A percentile compares a stretch with the other conserved stretches of the same genome.
Conservation (phyloP, 371 early-diverging fungal species). For the Rhizopus delemar region DNA sequence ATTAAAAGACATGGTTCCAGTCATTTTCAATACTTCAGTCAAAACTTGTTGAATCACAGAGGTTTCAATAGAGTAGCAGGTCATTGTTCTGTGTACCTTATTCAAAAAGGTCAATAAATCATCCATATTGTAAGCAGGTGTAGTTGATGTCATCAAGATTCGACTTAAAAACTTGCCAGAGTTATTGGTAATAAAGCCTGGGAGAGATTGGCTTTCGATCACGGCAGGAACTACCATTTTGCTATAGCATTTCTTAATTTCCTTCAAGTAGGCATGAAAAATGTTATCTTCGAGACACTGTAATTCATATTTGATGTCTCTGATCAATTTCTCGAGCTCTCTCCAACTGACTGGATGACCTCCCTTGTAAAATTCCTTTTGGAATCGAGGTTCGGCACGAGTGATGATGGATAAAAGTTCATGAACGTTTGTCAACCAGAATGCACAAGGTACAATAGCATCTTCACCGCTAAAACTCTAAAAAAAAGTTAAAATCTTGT, state of each 20-base stretch:
- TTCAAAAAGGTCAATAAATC: conserved; percentile 88
- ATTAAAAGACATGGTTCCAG: conserved; percentile 93
- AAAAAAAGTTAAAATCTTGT: neutral
- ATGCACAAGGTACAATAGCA: conserved; percentile 66
- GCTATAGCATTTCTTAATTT: conserved; percentile 86
- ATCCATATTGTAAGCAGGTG: conserved; percentile 84
- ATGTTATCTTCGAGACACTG: conserved; percentile 71
- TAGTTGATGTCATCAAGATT: conserved; percentile 69
- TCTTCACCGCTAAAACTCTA: conserved; percentile 56
- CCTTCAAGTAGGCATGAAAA: conserved; percentile 87
- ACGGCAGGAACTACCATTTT: conserved; percentile 94
- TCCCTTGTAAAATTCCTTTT: conserved; percentile 34
- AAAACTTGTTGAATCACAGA: conserved; percentile 77
- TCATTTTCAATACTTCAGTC: conserved; percentile 84
- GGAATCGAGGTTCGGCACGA: conserved; percentile 38
- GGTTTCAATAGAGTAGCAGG: conserved; percentile 91
- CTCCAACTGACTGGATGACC: conserved; percentile 34
- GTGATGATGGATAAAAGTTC: conserved; percentile 77
- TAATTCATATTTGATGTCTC: conserved; percentile 66
- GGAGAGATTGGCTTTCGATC: conserved; percentile 88
- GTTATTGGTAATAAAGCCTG: conserved; percentile 89
- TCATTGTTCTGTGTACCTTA: conserved; percentile 90
- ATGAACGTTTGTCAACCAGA: conserved; percentile 95
- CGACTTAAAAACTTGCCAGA: conserved; percentile 81
- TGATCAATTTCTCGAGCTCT: conserved; percentile 55